Percentiles rank a stretch among this genome's conserved stretches.
These are phyloP conservation scores for Avicennia marina DNA, from an alignment of 257 asterid species.

Conservation along the genomic window DNA sequence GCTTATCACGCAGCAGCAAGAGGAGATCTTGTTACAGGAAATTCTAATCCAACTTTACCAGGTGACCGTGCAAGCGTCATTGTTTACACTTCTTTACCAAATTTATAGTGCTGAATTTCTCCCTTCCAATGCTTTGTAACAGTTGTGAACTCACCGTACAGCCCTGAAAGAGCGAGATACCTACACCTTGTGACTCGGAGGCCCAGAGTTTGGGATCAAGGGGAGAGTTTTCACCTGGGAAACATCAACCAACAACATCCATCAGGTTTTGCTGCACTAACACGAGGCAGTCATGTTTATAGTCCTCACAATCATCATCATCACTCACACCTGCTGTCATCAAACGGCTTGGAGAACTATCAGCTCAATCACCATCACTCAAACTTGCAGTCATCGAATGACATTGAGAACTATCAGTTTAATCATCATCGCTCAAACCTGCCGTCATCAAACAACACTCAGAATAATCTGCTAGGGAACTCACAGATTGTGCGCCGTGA, in stretches of 20 bases:
- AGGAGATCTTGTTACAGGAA: neutral
- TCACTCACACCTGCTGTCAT: no score
- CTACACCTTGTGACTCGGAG: neutral
- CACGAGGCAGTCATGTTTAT: neutral
- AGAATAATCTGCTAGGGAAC: slow-evolving; percentile 7
- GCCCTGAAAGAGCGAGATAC: no score
- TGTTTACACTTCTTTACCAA: neutral
- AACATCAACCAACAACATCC: neutral
- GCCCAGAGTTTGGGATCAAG: neutral
- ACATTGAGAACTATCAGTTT: slow-evolving; percentile 15
- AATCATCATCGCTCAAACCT: no score
- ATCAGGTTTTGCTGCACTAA: no score
- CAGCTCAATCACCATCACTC: neutral
- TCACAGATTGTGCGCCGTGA: neutral
- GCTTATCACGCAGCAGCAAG: neutral
- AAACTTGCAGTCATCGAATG: neutral
- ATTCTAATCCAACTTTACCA: slow-evolving; percentile 14
- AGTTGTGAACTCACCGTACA: no score
- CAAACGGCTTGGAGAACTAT: no score
- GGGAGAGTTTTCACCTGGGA: neutral
- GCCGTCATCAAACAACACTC: no score
- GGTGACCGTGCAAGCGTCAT: neutral
- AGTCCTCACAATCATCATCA: neutral
- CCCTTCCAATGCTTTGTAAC: no score
- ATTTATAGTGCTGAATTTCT: no score